Evolutionary conservation across 1,284 basidiomycete genomes (phyloP), one percentile per base, ranked within the genome.

Genomic region (Trichosporon sp.): DNA sequence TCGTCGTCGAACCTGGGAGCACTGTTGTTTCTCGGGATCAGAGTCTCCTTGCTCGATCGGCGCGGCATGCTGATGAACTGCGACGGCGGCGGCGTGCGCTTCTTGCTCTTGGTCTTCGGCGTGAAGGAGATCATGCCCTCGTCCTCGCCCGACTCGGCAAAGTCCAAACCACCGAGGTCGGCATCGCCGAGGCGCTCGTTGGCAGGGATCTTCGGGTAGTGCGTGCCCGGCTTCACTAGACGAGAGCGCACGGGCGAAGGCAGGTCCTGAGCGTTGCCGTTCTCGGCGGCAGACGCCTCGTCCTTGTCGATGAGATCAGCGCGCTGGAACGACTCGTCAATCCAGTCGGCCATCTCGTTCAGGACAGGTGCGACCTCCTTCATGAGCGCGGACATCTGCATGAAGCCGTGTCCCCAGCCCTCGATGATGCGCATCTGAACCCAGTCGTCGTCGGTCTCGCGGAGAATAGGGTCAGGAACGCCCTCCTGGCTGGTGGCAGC

Each of bases 321-420:
- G 35, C 77, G 75, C 35, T 86, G 87, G 80, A 98, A 98, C 32
- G 90, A 88, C 73, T 90, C 89, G 78, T 90, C 88, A 73, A 97
- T 96, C 94, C 95, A 98, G 74, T 92, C 91, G n/a, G 91, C 94
- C 76, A 97, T 87, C 77, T 96, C 93, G 73, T 91, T 87, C 75
- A 98, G 91, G 63, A 93, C 93, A 1, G 78, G 74, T 65, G 84
- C 79, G 35, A 93, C 93, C 79, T 96, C 94, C 16, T 75, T 72
- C 90, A 98, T 92, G 76, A 98, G 84, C 19, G 88, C 85, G 38
- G 91, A 88, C 96, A 99, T 99, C 85, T 98, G 96, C 77, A 96
- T 88, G 85, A 95, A 97, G 37, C 94, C 94, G 83, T 96, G 93
- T 43, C 92, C 92, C 92, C 93, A 94, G 69, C 93, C 92, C 61